Percentiles rank a stretch among this genome's conserved stretches.
Conservation (phyloP, 139 green algal genomes). For the Micractinium conductrix region DNA sequence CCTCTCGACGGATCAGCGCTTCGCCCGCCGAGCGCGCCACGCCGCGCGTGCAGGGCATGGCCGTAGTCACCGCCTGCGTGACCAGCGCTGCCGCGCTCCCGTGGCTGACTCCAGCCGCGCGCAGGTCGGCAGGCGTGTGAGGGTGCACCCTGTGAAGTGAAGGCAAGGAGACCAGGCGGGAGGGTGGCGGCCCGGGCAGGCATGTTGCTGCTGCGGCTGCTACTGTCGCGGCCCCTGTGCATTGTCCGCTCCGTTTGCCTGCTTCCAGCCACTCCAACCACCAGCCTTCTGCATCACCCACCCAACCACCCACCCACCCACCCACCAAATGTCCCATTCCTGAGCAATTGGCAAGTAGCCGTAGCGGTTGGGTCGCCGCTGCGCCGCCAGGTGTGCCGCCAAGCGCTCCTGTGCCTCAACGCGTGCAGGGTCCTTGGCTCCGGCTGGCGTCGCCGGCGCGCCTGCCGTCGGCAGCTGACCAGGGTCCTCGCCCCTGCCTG, state of each 20-base stretch:
- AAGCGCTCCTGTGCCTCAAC: background rate
- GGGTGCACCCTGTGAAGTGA: constrained; percentile 41
- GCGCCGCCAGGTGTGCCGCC: background rate
- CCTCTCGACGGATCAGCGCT: constrained; percentile 38
- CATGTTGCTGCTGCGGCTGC: no score
- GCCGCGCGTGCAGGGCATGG: constrained; percentile 31
- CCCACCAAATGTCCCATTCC: constrained; percentile 74
- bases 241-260: no score
- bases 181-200: no score
- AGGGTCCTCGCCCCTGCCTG: background rate
- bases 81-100: constrained; percentile 51
- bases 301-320: no score
- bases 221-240: no score
- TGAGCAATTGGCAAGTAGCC: constrained; percentile 57
- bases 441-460: background rate
- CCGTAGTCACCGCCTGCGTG: constrained; percentile 55
- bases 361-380: constrained; percentile 46
- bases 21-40: constrained; percentile 38
- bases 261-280: no score
- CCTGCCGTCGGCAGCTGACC: background rate
- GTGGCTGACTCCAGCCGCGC: constrained; percentile 52
- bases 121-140: constrained; percentile 16
- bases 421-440: background rate
- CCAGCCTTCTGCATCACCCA: no score
- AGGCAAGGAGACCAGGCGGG: background rate